Evolutionary conservation across 2,329 filamentous ascomycete genomes (phyloP).

Genomic region (Parascedosporium putredinis): DNA sequence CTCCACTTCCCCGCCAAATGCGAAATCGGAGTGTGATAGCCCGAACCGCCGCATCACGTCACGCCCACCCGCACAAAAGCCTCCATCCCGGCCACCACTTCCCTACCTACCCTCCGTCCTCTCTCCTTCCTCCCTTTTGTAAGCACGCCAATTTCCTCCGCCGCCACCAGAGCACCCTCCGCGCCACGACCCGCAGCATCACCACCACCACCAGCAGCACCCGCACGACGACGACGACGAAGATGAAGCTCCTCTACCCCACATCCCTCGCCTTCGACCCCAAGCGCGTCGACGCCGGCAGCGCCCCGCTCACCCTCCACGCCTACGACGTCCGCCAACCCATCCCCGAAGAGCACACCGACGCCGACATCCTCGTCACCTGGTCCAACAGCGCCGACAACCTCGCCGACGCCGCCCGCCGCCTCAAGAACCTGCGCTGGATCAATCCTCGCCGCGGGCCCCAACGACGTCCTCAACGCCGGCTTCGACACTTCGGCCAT

Average conservation of each 20-base stretch:
- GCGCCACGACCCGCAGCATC: no score
- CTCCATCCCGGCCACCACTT: background rate
- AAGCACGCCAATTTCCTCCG: background rate
- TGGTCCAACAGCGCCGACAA: conserved; percentile 50
- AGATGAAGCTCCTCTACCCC: conserved; percentile 57
- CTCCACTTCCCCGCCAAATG: background rate
- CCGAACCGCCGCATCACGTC: background rate
- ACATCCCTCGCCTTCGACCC: conserved; percentile 50
- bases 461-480: conserved; percentile 52
- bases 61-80: background rate
- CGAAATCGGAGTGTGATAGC: background rate
- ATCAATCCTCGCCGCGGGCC: conserved; percentile 58
- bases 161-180: no score
- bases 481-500: conserved; percentile 45
- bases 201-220: no score
- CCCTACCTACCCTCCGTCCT: background rate
- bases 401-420: conserved; percentile 44
- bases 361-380: conserved; percentile 51
- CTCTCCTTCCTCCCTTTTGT: background rate
- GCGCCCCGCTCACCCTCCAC: conserved; percentile 47
- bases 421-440: conserved; percentile 49
- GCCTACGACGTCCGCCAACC: conserved; percentile 46
- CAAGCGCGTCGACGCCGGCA: conserved; percentile 41
- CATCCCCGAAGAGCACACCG: conserved; percentile 46
- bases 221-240: no score